A percentile compares a stretch with the other conserved stretches of the same genome.
Evolutionary conservation across 768 basidiomycete species (phyloP).

Genomic region (Gymnopilus dilepis): DNA sequence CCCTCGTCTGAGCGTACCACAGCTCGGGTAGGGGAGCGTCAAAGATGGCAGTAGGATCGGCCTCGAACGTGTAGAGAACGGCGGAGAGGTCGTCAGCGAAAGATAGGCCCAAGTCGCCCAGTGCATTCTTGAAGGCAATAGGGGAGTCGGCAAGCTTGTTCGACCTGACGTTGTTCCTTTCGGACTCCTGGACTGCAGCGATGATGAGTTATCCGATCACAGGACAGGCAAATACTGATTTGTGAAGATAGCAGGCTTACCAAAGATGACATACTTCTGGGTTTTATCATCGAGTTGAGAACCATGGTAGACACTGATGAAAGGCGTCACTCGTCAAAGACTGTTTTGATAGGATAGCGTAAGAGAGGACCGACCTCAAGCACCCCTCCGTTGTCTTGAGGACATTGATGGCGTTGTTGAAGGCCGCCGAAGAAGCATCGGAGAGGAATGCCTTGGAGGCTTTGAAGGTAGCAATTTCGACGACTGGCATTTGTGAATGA

Average conservation of each 20-base stretch:
- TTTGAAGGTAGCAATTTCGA: background rate
- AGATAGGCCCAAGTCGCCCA: background rate
- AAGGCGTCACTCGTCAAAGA: background rate
- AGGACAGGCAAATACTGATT: no score
- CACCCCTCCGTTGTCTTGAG: background rate
- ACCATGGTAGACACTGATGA: background rate
- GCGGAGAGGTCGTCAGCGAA: background rate
- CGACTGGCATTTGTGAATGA: background rate
- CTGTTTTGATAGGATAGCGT: no score
- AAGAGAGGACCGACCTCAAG: background rate
- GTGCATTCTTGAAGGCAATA: background rate
- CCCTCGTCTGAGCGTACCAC: no score
- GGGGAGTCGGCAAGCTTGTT: background rate
- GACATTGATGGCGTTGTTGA: background rate
- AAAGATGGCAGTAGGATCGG: no score
- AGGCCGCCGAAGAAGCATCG: background rate
- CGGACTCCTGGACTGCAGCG: background rate
- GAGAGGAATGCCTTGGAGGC: background rate
- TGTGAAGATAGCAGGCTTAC: background rate
- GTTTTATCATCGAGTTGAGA: background rate
- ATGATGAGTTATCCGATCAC: no score
- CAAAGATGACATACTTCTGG: background rate
- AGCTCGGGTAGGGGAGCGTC: no score
- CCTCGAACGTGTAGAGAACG: background rate
- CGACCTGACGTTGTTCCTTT: background rate